Evolutionary conservation across 371 early-diverging fungal species (phyloP).

Genomic region (Homolaphlyctis polyrhiza): DNA sequence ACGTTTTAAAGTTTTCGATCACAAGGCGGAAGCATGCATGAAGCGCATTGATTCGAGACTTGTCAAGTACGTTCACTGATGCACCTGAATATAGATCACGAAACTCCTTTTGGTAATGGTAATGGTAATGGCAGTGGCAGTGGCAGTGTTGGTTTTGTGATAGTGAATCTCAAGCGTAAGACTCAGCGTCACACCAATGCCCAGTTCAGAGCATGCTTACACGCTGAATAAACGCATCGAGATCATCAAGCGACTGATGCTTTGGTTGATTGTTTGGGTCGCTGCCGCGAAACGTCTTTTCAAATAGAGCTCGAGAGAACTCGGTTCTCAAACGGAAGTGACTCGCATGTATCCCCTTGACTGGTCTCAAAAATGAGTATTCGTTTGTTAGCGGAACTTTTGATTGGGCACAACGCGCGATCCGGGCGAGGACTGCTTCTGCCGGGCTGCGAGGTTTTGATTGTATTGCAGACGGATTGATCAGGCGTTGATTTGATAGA

Average conservation of each 20-base stretch:
- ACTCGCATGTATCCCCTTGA: not conserved
- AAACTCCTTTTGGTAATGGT: too few species aligned
- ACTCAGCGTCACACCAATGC: too few species aligned
- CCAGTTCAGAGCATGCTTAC: not conserved
- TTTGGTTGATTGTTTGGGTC: too few species aligned
- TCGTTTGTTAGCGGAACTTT: slow-evolving; percentile 8
- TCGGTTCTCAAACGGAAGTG: not conserved
- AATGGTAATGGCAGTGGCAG: too few species aligned
- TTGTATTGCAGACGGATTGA: not conserved
- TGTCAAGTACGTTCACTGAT: not conserved
- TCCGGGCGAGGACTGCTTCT: not conserved
- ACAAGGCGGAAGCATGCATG: not conserved
- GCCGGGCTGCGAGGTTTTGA: not conserved
- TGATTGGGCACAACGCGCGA: not conserved
- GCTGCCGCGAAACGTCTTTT: not conserved
- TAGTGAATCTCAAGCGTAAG: too few species aligned
- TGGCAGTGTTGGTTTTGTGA: too few species aligned
- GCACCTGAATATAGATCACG: not conserved
- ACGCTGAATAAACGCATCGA: not conserved
- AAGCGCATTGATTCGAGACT: not conserved
- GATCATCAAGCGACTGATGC: not conserved
- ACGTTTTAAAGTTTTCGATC: slow-evolving; percentile 3
- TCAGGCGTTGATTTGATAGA: too few species aligned
- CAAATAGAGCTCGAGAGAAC: not conserved
- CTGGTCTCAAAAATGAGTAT: slow-evolving; percentile 1